Percentiles rank a stretch among this genome's conserved stretches.
phyloP scores from a whole-genome alignment of 129 eudicot genomes.

The Apium graveolens region DNA sequence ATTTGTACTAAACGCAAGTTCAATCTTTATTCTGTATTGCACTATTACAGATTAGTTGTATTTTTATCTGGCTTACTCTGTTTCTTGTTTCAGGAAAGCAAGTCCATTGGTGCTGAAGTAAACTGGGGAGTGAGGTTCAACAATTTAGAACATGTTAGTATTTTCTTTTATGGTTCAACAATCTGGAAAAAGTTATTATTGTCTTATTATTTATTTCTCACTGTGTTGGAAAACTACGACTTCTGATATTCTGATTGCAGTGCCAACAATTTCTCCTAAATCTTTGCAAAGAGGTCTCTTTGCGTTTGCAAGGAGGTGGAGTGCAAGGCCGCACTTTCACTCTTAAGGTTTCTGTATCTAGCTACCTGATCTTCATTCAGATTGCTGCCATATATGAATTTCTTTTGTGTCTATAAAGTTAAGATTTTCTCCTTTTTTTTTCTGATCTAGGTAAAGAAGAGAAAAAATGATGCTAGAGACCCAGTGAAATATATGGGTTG shows the following conservation, averaged over 20 bases:
- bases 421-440: not conserved
- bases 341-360: conserved; percentile 46
- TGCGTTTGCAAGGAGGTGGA: conserved; percentile 81
- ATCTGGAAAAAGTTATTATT: conserved; percentile 53
- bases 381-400: not conserved
- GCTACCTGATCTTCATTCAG: not conserved
- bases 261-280: conserved; percentile 44
- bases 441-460: conserved; percentile 56
- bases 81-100: conserved; percentile 53
- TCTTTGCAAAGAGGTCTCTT: conserved; percentile 82
- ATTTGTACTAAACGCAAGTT: not conserved
- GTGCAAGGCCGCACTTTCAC: conserved; percentile 74
- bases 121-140: conserved; percentile 97
- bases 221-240: not conserved
- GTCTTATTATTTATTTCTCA: not conserved
- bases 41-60: not conserved
- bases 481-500: conserved; percentile 88
- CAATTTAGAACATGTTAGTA: conserved; percentile 61
- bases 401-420: not conserved
- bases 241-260: conserved; percentile 35
- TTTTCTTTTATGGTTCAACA: conserved; percentile 42
- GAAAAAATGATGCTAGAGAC: conserved; percentile 67
- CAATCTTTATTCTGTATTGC: not conserved
- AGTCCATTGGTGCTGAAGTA: conserved; percentile 93
- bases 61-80: not conserved